Conservation (phyloP, 208 protist genomes). For the Porcisia deanei region DNA sequence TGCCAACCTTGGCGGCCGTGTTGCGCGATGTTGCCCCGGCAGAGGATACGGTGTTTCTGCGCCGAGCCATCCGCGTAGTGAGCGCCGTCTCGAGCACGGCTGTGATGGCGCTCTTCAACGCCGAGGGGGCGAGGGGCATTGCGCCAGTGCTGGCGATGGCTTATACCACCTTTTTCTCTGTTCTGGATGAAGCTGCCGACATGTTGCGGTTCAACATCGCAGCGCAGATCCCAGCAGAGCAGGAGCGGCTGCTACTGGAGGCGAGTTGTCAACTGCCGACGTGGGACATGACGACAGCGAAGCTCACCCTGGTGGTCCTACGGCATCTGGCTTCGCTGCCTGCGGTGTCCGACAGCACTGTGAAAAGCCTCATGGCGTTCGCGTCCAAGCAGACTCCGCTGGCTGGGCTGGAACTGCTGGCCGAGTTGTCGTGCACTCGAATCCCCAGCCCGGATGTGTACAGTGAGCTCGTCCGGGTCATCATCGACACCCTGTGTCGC, state of each 20-base stretch:
- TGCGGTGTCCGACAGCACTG: constrained; percentile 57
- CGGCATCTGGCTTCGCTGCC: constrained; percentile 72
- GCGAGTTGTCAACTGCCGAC: constrained; percentile 63
- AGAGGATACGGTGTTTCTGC: constrained; percentile 37
- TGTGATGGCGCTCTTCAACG: constrained; percentile 47
- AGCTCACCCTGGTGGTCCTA: constrained; percentile 72
- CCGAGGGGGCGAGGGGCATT: constrained; percentile 39
- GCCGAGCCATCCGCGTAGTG: constrained; percentile 48
- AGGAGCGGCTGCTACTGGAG: constrained; percentile 51
- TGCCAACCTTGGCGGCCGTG: constrained; percentile 62
- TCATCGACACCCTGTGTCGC: constrained; percentile 57
- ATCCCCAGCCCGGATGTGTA: constrained; percentile 66
- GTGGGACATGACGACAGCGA: constrained; percentile 51
- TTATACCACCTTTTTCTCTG: constrained; percentile 66
- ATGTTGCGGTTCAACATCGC: constrained; percentile 70
- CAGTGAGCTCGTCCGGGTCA: constrained; percentile 66
- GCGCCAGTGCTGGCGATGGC: constrained; percentile 25
- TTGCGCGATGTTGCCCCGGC: constrained; percentile 45
- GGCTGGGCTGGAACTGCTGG: constrained; percentile 67
- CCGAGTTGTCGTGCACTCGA: constrained; percentile 73
- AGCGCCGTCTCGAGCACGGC: constrained; percentile 48
- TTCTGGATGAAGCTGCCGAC: constrained; percentile 75
- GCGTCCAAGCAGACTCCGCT: constrained; percentile 60
- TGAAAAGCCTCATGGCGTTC: constrained; percentile 57
- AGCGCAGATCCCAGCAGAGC: constrained; percentile 34